phyloP scores from a whole-genome alignment of 1,284 basidiomycete species.

The Cryptococcus deneoformans region DNA sequence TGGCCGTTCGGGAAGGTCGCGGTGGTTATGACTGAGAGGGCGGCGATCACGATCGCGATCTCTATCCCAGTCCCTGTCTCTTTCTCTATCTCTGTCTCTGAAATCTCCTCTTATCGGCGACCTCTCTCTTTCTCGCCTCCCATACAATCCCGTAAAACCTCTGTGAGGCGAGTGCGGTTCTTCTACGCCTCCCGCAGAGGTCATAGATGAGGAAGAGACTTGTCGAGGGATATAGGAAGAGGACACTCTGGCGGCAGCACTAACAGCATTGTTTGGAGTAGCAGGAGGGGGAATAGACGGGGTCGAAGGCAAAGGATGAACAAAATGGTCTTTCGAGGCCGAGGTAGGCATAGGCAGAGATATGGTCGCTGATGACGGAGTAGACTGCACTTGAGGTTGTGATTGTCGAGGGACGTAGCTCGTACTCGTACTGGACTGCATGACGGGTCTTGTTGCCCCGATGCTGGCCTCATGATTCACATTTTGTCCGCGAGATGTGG shows the following conservation, averaged over 20 bases:
- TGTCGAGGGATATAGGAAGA: background rate
- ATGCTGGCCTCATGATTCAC: no score
- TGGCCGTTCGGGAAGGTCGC: background rate
- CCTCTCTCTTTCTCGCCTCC: background rate
- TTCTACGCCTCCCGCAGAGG: background rate
- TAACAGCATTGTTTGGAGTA: no score
- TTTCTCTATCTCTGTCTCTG: background rate
- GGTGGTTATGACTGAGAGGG: slow-evolving; percentile 3
- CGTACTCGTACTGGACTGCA: background rate
- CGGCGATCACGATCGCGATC: background rate
- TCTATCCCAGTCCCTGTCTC: background rate
- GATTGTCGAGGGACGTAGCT: background rate
- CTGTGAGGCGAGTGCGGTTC: background rate
- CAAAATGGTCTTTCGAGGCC: no score
- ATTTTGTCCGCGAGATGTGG: no score
- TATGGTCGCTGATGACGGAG: no score
- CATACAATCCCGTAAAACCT: background rate
- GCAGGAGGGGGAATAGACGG: background rate
- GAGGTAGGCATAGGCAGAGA: no score
- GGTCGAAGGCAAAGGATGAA: no score
- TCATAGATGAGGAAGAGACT: background rate
- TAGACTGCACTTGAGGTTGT: no score
- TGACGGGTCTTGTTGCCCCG: background rate
- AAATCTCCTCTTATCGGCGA: background rate
- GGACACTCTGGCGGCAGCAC: no score